phyloP scores from a whole-genome alignment of 306 rosid genomes.

The Vigna radiata region DNA sequence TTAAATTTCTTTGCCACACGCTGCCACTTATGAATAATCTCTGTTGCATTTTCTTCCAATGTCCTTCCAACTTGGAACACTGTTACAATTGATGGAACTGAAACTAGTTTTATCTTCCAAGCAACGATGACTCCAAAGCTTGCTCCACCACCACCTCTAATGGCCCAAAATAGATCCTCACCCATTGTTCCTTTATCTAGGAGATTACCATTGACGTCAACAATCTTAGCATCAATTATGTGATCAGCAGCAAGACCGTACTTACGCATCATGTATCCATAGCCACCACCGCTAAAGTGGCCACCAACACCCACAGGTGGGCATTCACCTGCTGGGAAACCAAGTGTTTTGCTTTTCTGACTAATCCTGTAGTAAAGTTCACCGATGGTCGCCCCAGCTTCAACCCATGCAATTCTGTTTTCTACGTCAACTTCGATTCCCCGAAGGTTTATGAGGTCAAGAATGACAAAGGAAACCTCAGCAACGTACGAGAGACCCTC shows the following conservation, averaged over 20 bases:
- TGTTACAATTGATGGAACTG: slow-evolving; percentile 60
- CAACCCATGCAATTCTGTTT: slow-evolving; percentile 44
- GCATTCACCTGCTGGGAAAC: slow-evolving; percentile 63
- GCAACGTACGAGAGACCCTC: slow-evolving; percentile 62
- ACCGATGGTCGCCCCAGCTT: slow-evolving; percentile 38
- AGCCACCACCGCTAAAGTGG: slow-evolving; percentile 71
- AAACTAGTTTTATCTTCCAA: slow-evolving; percentile 57
- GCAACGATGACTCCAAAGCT: slow-evolving; percentile 68
- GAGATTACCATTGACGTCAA: slow-evolving; percentile 60
- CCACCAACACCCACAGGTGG: slow-evolving; percentile 72
- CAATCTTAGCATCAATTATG: slow-evolving; percentile 60
- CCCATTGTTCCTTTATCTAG: slow-evolving; percentile 66
- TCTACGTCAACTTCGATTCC: slow-evolving; percentile 44
- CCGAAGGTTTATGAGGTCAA: slow-evolving; percentile 64
- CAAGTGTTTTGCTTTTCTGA: slow-evolving; percentile 20
- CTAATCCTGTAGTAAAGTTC: slow-evolving; percentile 37
- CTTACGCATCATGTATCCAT: slow-evolving; percentile 64
- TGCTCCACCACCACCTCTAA: slow-evolving; percentile 71
- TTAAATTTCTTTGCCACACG: slow-evolving; percentile 44
- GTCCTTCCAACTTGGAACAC: slow-evolving; percentile 49
- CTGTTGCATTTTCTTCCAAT: slow-evolving; percentile 55
- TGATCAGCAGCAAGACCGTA: slow-evolving; percentile 67
- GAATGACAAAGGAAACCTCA: slow-evolving; percentile 45
- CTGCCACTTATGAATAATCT: slow-evolving; percentile 62
- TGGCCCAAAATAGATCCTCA: slow-evolving; percentile 78